Evolutionary conservation across 1,284 basidiomycete species (phyloP), one percentile per base, ranked within the genome.

Genomic region (Tilletia setariae): DNA sequence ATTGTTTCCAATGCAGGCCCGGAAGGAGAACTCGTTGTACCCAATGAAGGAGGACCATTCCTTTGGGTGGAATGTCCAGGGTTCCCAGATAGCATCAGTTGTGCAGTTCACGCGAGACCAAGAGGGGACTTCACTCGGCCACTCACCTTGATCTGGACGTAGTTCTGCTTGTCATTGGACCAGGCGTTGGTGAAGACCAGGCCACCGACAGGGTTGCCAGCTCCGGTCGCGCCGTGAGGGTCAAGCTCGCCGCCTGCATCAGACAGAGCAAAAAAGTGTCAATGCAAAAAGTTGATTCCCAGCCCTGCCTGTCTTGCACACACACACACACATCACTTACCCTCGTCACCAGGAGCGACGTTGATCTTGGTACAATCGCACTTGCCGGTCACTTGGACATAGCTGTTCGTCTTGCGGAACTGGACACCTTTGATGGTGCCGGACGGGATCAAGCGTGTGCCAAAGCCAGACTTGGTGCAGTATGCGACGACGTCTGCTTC

Each of bases 341-440:
- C 83, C 25, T 75, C 72, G 69, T 83, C 83, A 32, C 75, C 76
- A 1, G 66, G 67, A 4, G 53, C 49, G 65, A 84, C 73, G 72
- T 80, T 78, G 63, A 83, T 76, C 74, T 80, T 82, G 67, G 80
- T 83, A 28, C 83, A 81, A 73, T 84, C 79, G 42, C 82, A 83
- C 11, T 63, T 56, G 30, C 72, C 72, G 1, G 72, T 73, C 11
- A 65, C 47, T 32, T 65, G 64, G 25, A 65, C 64, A 23, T 28
- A 65, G 44, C 32, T 35, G 2, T 44, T 44, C 28, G 64, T 65
- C 46, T 87, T 85, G 68, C 88, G 84, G 72, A 88, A 89, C 80
- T 91, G 90, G n/a, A 88, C 91, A 66, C 89, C 88, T n/a, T 84
- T 85, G 78, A 93, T 87, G 15, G 90, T 84, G 25, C 90, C 91